Percentiles rank a stretch among this genome's conserved stretches.
These are phyloP conservation scores for Tieghemostelium lacteum DNA, from an alignment of 78 protist species.

Conservation along the genomic window DNA sequence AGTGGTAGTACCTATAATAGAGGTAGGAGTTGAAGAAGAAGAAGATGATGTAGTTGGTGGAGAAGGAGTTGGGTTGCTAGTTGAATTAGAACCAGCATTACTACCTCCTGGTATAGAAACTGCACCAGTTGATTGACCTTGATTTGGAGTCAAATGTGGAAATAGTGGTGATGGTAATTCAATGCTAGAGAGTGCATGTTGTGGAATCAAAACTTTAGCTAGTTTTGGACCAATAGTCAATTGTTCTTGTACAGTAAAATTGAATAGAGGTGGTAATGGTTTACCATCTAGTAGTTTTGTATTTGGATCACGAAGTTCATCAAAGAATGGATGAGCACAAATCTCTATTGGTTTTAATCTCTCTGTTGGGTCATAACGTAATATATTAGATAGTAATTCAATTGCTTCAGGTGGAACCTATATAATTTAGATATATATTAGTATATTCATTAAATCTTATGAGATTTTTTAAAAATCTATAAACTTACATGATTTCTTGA, in stretches of 20 bases:
- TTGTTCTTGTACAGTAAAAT: constrained; percentile 79
- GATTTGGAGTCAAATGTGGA: too few species aligned
- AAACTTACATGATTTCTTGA: constrained; percentile 31
- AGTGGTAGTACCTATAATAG: neutral
- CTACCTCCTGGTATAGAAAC: neutral
- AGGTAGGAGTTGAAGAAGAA: neutral
- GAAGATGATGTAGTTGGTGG: constrained; percentile 1
- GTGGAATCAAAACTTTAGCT: constrained; percentile 39
- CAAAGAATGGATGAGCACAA: constrained; percentile 95
- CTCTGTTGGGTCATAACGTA: constrained; percentile 90
- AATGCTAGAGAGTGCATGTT: constrained; percentile 29
- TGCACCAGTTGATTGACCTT: neutral
- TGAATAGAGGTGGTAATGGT: constrained; percentile 86
- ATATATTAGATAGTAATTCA: constrained; percentile 86
- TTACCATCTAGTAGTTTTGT: constrained; percentile 80
- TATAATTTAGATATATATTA: neutral
- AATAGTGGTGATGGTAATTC: constrained; percentile 70
- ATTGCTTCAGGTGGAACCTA: constrained; percentile 85
- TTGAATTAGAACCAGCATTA: neutral
- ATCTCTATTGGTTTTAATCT: constrained; percentile 88
- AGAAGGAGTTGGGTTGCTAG: neutral
- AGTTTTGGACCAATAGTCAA: constrained; percentile 40
- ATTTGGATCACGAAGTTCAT: constrained; percentile 88
- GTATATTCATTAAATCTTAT: neutral
- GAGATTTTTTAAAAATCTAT: neutral